phyloP scores from a whole-genome alignment of 2,329 filamentous ascomycete species.

The Cladosporium sphaerospermum region DNA sequence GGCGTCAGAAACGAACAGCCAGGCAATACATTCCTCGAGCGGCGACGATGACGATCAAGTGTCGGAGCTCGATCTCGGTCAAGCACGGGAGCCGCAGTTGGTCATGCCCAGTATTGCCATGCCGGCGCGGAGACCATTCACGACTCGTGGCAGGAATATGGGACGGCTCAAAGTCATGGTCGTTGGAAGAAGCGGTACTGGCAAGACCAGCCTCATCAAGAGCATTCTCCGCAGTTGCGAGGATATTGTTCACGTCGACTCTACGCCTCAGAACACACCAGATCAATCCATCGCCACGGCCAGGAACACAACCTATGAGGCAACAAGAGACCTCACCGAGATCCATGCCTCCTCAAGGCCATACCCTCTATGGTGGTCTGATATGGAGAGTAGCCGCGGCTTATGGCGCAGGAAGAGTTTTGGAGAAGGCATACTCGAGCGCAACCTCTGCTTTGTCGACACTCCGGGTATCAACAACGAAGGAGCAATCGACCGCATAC shows the following conservation, averaged over 20 bases:
- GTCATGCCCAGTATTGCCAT: conserved; percentile 96
- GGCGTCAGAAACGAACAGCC: conserved; percentile 50
- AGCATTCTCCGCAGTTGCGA: conserved; percentile 80
- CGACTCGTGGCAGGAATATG: conserved; percentile 73
- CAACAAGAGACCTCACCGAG: conserved; percentile 30
- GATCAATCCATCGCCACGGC: conserved; percentile 16
- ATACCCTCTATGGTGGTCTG: conserved; percentile 85
- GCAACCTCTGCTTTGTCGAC: conserved; percentile 92
- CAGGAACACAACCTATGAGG: conserved; percentile 9
- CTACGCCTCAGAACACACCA: conserved; percentile 36
- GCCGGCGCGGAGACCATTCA: conserved; percentile 83
- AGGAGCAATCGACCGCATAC: conserved; percentile 51
- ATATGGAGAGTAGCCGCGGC: conserved; percentile 61
- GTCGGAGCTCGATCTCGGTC: conserved; percentile 22
- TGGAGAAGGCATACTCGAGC: conserved; percentile 72
- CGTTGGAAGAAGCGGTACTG: conserved; percentile 70
- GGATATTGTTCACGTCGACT: conserved; percentile 90
- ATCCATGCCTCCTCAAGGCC: conserved; percentile 46
- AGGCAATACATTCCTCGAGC: conserved; percentile 48
- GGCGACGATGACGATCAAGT: conserved; percentile 45
- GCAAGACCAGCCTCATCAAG: conserved; percentile 84
- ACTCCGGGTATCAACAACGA: conserved; percentile 60
- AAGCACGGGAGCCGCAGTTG: conserved; percentile 60
- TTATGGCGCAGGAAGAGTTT: conserved; percentile 61
- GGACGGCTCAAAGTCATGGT: conserved; percentile 86